Base-by-base conservation (phyloP, 768 basidiomycete genomes). In the Cyathus striatus region DNA sequence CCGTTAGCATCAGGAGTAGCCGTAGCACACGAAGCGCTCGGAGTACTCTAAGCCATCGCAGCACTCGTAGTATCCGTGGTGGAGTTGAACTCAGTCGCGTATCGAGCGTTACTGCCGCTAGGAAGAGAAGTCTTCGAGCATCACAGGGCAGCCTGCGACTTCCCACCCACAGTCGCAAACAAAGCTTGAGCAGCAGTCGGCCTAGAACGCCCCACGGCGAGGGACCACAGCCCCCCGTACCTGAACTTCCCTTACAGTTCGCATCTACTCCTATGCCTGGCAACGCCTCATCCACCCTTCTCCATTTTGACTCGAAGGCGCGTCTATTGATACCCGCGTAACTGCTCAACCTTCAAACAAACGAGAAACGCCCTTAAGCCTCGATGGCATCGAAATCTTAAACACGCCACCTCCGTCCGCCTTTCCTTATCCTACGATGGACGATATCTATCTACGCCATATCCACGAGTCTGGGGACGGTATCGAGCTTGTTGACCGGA, bases 121-220 rank as follows among this genome's bases (percentile, higher is more conserved):
- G 77, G 44, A 74, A 65, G 45, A 74, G 86, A 30, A 85, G 82
- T 56, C 66, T 70, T 33, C 70, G 83, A 1, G 69, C 77, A 6
- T 86, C 84, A 4, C 78, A 81, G 49, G 73, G 78, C 18, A 86
- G 83, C 53, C 62, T 90, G 6, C 76, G 86, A 1, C 63, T 87
- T 18, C 81, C 78, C 39, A 68, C 38, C 12, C 56, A 57, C 41
- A 23, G 39, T 12, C 53, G 52, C 17, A 59, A 56, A 40, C n/a
- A n/a, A n/a, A n/a, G n/a, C n/a, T 51, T 53, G 25, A 53, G 55
- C 41, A 50, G 49, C 14, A 27, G 25, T 7, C 40, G 23, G 16
- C 18, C 42, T 55, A 58, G 17, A 49, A 49, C 30, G 6, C 21
- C 46, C 16, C 36, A n/a, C 9, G 55, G 1, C n/a, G 46, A 36